Conservation (phyloP, 2,329 filamentous ascomycete genomes). For the Venturia nashicola region DNA sequence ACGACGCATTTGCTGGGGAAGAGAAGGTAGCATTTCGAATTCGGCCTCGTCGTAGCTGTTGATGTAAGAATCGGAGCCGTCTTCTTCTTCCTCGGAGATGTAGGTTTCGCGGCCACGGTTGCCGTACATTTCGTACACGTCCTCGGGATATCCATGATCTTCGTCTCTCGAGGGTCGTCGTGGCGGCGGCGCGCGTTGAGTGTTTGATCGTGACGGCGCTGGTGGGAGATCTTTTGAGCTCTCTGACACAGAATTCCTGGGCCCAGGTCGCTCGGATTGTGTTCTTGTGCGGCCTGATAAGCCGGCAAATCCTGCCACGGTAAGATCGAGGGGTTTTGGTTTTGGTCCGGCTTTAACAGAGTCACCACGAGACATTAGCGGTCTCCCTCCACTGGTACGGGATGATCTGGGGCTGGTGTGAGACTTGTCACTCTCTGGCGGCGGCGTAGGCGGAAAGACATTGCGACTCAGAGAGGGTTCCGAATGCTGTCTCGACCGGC, state of each 20-base stretch:
- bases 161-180: neutral
- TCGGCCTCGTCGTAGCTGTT: constrained; percentile 59
- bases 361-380: constrained; percentile 27
- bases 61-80: constrained; percentile 46
- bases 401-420: constrained; percentile 15
- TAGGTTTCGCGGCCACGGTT: constrained; percentile 34
- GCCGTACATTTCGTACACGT: constrained; percentile 12
- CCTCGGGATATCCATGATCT: constrained; percentile 6
- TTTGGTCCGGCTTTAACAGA: constrained; percentile 37
- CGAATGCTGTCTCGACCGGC: constrained; percentile 66
- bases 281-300: constrained; percentile 10
- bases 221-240: neutral
- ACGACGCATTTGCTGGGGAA: constrained; percentile 22
- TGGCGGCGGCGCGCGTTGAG: neutral
- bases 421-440: constrained; percentile 69
- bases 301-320: constrained; percentile 31
- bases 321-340: constrained; percentile 35
- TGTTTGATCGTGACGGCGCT: neutral
- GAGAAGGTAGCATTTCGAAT: constrained; percentile 47
- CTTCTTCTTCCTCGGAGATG: constrained; percentile 71
- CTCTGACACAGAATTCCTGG: neutral
- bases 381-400: neutral
- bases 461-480: constrained; percentile 69
- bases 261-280: constrained; percentile 9
- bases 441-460: constrained; percentile 95